A percentile compares a stretch with the other conserved stretches of the same genome.
Conservation (phyloP, 495 filamentous ascomycete species). For the Lepraria neglecta region DNA sequence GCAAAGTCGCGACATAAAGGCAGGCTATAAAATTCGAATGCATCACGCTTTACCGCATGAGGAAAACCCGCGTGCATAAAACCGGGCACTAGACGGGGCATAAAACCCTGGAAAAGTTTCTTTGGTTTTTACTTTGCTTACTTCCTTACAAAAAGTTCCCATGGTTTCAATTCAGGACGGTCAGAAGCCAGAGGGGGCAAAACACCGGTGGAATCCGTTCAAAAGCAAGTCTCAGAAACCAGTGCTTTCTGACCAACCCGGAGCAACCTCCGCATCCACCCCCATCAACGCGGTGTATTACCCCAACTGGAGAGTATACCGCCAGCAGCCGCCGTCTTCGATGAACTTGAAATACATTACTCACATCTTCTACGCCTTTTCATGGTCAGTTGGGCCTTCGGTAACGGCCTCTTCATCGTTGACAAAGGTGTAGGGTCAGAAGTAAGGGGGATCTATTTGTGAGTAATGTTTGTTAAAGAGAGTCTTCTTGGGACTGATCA, state of each 20-base stretch:
- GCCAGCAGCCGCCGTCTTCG: constrained; percentile 68
- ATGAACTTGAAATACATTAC: constrained; percentile 63
- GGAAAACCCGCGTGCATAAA: constrained; percentile 6
- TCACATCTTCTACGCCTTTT: constrained; percentile 88
- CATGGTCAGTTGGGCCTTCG: constrained; percentile 43
- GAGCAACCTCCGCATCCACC: not conserved
- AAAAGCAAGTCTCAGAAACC: constrained; percentile 1
- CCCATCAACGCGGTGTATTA: constrained; percentile 34
- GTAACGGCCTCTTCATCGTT: constrained; percentile 21
- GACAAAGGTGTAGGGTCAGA: constrained; percentile 17
- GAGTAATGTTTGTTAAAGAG: not conserved
- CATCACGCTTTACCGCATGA: not conserved
- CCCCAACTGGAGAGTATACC: constrained; percentile 78
- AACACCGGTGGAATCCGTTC: constrained; percentile 13
- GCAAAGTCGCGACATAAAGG: not conserved
- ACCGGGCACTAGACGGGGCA: not conserved
- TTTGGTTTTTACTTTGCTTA: not conserved
- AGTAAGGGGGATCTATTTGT: constrained; percentile 15
- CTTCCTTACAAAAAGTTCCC: not conserved
- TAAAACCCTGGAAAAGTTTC: not conserved
- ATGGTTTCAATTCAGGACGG: constrained; percentile 6
- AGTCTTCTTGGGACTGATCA: not conserved
- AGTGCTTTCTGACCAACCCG: not conserved
- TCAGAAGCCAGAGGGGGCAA: not conserved
- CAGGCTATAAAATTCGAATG: not conserved